Evolutionary conservation across 768 basidiomycete species (phyloP).

Genomic region (Pleurotus salmoneostramineus): DNA sequence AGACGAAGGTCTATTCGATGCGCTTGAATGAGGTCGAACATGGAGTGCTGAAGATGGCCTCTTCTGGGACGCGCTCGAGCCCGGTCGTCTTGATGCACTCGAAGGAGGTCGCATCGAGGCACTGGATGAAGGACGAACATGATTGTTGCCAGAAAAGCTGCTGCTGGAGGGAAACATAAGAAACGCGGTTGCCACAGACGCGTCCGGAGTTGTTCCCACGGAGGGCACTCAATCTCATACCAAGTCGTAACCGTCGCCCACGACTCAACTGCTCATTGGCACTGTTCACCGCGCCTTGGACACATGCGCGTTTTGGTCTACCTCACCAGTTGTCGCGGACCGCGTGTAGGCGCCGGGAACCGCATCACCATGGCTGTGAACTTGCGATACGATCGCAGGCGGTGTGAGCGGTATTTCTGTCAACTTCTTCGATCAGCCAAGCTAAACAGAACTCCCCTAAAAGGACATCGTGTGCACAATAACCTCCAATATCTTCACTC

Average conservation of each 20-base stretch:
- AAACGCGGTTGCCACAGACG: background rate
- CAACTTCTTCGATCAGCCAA: background rate
- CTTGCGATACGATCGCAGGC: background rate
- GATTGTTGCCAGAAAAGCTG: background rate
- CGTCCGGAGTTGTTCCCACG: background rate
- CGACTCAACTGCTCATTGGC: too few species aligned
- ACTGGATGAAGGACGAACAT: constrained; percentile 17
- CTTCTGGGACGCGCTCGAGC: constrained; percentile 35
- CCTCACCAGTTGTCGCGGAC: too few species aligned
- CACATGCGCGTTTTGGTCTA: too few species aligned
- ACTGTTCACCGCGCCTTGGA: too few species aligned
- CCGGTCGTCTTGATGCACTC: constrained; percentile 42
- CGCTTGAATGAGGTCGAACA: constrained; percentile 35
- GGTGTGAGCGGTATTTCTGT: background rate
- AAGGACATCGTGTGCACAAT: background rate
- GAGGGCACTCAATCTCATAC: background rate
- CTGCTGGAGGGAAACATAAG: constrained; percentile 6
- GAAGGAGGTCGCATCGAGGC: constrained; percentile 33
- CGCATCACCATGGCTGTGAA: background rate
- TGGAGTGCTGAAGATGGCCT: constrained; percentile 30
- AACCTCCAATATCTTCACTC: background rate
- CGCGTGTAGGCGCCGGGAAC: too few species aligned
- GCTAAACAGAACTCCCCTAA: background rate
- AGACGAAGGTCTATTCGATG: constrained; percentile 42
- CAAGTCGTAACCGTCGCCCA: too few species aligned